Base-by-base conservation (phyloP, 129 eudicot species). In the Flaveria trinervia region DNA sequence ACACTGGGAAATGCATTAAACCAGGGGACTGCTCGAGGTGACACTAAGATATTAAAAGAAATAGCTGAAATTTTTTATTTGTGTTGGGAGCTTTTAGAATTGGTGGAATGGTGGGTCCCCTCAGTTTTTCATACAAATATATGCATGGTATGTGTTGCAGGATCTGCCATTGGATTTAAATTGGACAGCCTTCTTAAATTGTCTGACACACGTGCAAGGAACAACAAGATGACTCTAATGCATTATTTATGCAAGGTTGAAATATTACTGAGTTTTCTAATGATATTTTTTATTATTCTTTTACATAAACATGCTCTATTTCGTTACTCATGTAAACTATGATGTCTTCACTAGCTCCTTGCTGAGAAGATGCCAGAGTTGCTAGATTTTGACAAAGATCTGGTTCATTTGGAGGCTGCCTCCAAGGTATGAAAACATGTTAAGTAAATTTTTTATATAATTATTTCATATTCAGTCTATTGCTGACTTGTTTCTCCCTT, bases 1-100 rank as follows among this genome's bases (percentile, higher is more conserved):
- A 94, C 97, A 14, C 82, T 94, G 72, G 98, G 98, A 78, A 94
- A 94, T 80, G 98, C 98, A 48, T 77, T 94, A 77, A 94, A 94
- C 72, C 98, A 91, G 85, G 98, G 98, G 50, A 94, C 97, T 73
- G 96, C 97, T 72, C 88, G 97, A 84, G 98, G 98, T 94, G 87
- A 41, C 12, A 30, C 33, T 15, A 30, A 30, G 46, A 64, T 33
- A 9, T 30, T 73, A 8, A 51, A 12, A 18, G 22, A 36, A 43
- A 39, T 71, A 71, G 16, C 75, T 13, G 12, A 56, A 50, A 51
- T 0, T 14, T 28, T 39, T 44, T 56, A 9, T 57, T 18, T 30
- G 54, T 25, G 12, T 52, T 56, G 43, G 33, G 30, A 55, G 44
- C 33, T 80, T 43, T 67, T 64, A 52, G 70, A 72, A 45, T 54